Evolutionary conservation across 257 asterid species (phyloP).

Genomic region (Leptodermis oblonga): DNA sequence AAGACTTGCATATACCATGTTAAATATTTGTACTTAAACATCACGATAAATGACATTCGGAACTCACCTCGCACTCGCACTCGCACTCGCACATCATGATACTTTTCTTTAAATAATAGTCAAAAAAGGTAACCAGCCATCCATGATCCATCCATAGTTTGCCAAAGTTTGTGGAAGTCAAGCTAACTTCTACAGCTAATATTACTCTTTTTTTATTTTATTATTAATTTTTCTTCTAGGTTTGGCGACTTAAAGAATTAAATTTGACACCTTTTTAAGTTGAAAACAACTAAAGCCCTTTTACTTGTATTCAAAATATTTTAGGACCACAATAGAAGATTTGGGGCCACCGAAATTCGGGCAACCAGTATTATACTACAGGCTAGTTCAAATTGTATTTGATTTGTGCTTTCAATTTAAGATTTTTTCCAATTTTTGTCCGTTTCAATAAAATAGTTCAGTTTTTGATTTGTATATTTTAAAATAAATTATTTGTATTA

Average conservation of each 20-base stretch:
- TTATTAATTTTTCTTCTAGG: not conserved
- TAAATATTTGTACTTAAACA: no score
- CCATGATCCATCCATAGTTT: not conserved
- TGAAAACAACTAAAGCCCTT: not conserved
- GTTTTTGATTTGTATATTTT: no score
- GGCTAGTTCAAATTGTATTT: not conserved
- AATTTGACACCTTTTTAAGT: not conserved
- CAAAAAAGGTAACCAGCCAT: not conserved
- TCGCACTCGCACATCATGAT: no score
- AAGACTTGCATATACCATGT: no score
- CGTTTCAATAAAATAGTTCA: no score
- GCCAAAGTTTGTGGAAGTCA: not conserved
- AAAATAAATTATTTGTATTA: no score
- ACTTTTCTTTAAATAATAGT: no score
- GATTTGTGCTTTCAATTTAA: no score
- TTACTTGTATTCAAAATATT: not conserved
- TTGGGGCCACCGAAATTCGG: not conserved
- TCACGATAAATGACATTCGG: no score
- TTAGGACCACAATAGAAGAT: not conserved
- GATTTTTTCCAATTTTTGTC: no score
- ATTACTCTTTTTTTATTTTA: not conserved
- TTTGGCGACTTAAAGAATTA: not conserved
- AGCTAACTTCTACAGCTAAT: not conserved
- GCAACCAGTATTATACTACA: not conserved
- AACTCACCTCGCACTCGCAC: no score